phyloP scores from a whole-genome alignment of 2,329 filamentous ascomycete genomes.

The Trichophyton schoenleinii region DNA sequence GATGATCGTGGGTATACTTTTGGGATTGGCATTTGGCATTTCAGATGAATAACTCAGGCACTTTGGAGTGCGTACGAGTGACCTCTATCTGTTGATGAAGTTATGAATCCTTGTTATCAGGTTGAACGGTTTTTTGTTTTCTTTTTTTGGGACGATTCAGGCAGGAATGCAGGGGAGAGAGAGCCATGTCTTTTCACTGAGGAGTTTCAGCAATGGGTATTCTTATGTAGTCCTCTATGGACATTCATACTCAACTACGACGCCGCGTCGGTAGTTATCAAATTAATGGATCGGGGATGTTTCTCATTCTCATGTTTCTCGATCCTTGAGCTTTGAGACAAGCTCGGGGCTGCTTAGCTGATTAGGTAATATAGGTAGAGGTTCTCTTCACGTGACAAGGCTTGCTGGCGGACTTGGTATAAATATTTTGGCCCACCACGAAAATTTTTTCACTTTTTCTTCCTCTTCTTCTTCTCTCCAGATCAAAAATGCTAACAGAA shows the following conservation, averaged over 20 bases:
- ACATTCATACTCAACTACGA: neutral
- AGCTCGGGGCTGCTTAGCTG: too few relatives aligned
- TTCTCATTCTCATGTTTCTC: neutral
- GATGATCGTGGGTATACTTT: constrained; percentile 4
- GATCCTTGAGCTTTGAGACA: too few relatives aligned
- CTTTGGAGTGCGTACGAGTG: neutral
- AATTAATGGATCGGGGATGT: neutral
- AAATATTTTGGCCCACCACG: neutral
- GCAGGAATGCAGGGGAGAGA: neutral
- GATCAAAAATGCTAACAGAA: constrained; percentile 42
- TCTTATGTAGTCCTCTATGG: neutral
- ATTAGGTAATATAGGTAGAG: neutral
- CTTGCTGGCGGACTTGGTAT: constrained; percentile 15
- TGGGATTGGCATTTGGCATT: constrained; percentile 4
- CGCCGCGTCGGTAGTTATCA: neutral
- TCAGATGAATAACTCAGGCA: neutral
- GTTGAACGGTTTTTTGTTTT: neutral
- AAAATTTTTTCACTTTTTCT: constrained; percentile 14
- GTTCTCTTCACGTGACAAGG: constrained; percentile 20
- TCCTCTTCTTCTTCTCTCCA: constrained; percentile 32
- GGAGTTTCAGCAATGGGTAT: neutral
- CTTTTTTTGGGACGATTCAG: neutral
- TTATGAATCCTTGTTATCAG: neutral
- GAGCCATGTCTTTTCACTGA: neutral
- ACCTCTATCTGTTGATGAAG: neutral